A percentile compares a stretch with the other conserved stretches of the same genome.
phyloP scores from a whole-genome alignment of 805 yeast species.

The Debaryomyces prosopidis region DNA sequence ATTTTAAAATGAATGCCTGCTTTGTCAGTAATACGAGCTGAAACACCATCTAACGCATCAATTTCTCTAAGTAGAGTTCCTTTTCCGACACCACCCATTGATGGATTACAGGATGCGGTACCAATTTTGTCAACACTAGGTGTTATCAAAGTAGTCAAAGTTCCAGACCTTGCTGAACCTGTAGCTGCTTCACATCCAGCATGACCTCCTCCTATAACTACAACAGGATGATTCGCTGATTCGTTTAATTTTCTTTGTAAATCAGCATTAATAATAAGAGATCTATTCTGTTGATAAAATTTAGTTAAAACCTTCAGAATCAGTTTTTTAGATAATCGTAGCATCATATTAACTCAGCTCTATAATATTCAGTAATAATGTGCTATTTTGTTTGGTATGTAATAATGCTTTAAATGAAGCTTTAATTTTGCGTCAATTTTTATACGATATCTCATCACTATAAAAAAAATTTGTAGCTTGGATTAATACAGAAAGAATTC shows the following conservation, averaged over 20 bases:
- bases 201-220: slow-evolving; percentile 97
- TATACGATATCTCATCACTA: not conserved
- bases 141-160: slow-evolving; percentile 69
- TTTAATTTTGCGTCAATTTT: not conserved
- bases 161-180: slow-evolving; percentile 85
- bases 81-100: slow-evolving; percentile 97
- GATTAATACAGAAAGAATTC: no score
- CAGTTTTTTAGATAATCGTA: no score
- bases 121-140: slow-evolving; percentile 79
- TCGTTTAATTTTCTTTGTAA: slow-evolving; percentile 25
- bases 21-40: slow-evolving; percentile 80
- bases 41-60: slow-evolving; percentile 94
- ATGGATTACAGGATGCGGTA: slow-evolving; percentile 95
- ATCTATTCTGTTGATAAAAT: not conserved
- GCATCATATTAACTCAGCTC: no score
- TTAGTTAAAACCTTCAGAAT: no score
- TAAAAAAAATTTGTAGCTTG: not conserved
- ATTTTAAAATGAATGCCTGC: slow-evolving; percentile 93
- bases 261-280: slow-evolving; percentile 36
- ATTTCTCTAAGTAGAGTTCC: slow-evolving; percentile 91
- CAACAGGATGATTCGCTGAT: slow-evolving; percentile 55
- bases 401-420: no score
- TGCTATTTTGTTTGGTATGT: no score
- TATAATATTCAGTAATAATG: no score
- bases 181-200: slow-evolving; percentile 98